A percentile compares a stretch with the other conserved stretches of the same genome.
phyloP scores from a whole-genome alignment of 148 eudicot species.

The Rhododendron simsii region DNA sequence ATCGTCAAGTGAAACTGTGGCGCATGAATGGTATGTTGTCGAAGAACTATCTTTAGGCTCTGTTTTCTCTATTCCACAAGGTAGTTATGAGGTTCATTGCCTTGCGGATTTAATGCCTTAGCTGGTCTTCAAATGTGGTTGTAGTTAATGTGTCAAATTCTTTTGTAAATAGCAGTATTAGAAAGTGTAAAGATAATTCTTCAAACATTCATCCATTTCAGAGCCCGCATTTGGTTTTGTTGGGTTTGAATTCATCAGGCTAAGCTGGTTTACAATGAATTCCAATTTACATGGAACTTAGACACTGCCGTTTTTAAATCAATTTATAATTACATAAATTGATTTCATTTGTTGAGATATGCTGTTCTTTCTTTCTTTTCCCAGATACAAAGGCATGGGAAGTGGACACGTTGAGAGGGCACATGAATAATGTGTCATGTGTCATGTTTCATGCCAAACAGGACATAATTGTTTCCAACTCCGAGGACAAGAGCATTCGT shows the following conservation, averaged over 20 bases:
- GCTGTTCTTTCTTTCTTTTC: neutral
- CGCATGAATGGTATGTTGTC: slow-evolving; percentile 75
- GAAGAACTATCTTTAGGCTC: slow-evolving; percentile 1
- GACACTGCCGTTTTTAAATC: neutral
- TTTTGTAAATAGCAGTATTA: neutral
- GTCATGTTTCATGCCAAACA: slow-evolving; percentile 88
- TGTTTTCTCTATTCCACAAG: neutral
- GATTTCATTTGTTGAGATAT: neutral
- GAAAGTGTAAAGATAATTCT: neutral
- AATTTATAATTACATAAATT: neutral
- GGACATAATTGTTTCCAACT: slow-evolving; percentile 89
- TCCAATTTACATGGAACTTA: neutral
- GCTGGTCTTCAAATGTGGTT: neutral
- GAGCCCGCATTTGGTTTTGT: neutral
- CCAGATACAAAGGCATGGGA: slow-evolving; percentile 99
- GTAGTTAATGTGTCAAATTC: neutral
- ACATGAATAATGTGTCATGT: slow-evolving; percentile 94
- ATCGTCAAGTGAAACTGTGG: slow-evolving; percentile 93
- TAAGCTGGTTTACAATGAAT: neutral
- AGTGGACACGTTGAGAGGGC: slow-evolving; percentile 90
- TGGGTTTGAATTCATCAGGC: neutral
- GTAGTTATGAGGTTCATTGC: neutral
- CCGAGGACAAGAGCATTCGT: slow-evolving; percentile 97
- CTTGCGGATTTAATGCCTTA: neutral
- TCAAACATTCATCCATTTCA: neutral